Evolutionary conservation across 805 yeast genomes (phyloP), one percentile per base, ranked within the genome.

Genomic region (Saccharomycopsis schoenii): DNA sequence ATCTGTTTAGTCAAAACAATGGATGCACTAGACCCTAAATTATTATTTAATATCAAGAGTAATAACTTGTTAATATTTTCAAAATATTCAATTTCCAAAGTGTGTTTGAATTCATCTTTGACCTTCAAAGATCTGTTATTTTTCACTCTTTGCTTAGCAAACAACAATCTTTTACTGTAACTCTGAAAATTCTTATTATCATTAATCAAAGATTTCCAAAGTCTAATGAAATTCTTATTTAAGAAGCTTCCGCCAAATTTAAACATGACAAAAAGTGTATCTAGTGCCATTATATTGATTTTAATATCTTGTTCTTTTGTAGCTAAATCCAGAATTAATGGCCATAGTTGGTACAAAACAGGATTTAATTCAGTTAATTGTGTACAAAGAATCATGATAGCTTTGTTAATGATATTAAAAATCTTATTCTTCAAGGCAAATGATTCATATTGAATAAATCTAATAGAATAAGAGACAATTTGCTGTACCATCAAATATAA

Each of bases 361-460:
- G 88, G 88, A 15, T 80, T 69, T 50, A 82, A 72, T 58, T 74
- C 74, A 11, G 73, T 70, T 15, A 70, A 68, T 51, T 78, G 75
- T 0, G 87, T 77, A 0, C 88, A 80, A 24, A 88, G 70, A 29
- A 85, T 68, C 0, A 87, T 86, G 2, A 83, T 62, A 0, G 78
- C 71, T 17, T 73, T 70, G 5, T 70, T 66, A 19, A 80, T 69
- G 1, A 88, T 77, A 39, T 72, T 74, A 59, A 92, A 69, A 5
- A 90, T 78, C 62, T 83, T 85, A 2, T 80, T 69, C 52, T 82
- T 79, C 37, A 93, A 70, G 2, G 77, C 72, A 1, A 78, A 70
- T 0, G 96, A 85, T 1, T 82, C 80, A 66, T 88, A 94, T 1
- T 89, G 83, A 42, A 89, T 72, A 36, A 82, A 76, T 61, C 89